These are phyloP conservation scores for Hanseniaspora clermontiae DNA, from an alignment of 805 yeast genomes.

Conservation along the genomic window DNA sequence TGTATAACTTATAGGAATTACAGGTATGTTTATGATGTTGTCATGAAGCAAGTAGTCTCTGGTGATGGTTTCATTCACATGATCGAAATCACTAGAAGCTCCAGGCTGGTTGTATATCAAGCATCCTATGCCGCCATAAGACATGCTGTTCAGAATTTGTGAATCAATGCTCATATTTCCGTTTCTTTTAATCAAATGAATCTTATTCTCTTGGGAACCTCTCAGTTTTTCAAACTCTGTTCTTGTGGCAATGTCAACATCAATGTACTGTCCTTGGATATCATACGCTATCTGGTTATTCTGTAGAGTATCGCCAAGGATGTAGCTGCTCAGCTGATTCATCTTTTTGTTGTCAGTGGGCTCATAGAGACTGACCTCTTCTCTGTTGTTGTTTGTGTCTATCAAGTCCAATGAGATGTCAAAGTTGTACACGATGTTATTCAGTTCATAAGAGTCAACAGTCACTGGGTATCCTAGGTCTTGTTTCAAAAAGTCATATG, in stretches of 20 bases:
- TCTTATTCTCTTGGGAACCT: slow-evolving; percentile 36
- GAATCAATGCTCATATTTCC: slow-evolving; percentile 2
- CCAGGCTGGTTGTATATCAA: slow-evolving; percentile 28
- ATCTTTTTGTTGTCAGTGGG: slow-evolving; percentile 30
- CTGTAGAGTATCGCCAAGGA: neutral
- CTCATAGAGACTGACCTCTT: slow-evolving; percentile 26
- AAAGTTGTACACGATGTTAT: slow-evolving; percentile 38
- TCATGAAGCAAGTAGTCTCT: slow-evolving; percentile 37
- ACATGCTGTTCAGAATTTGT: slow-evolving; percentile 50
- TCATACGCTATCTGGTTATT: slow-evolving; percentile 44
- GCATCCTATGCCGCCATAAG: slow-evolving; percentile 50
- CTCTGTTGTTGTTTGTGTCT: neutral
- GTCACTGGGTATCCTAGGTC: slow-evolving; percentile 38
- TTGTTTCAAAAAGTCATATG: slow-evolving; percentile 37
- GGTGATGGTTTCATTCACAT: slow-evolving; percentile 42
- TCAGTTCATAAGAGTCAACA: slow-evolving; percentile 45
- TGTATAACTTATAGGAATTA: slow-evolving; percentile 9
- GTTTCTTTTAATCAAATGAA: slow-evolving; percentile 39
- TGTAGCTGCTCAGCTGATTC: slow-evolving; percentile 45
- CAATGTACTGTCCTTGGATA: slow-evolving; percentile 42
- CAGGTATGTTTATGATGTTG: neutral
- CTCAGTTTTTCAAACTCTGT: slow-evolving; percentile 37
- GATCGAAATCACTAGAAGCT: slow-evolving; percentile 37
- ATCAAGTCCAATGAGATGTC: slow-evolving; percentile 32
- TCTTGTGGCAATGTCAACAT: slow-evolving; percentile 46